Evolutionary conservation across 345 rosid genomes (phyloP).

Genomic region (Syzygium aqueum): DNA sequence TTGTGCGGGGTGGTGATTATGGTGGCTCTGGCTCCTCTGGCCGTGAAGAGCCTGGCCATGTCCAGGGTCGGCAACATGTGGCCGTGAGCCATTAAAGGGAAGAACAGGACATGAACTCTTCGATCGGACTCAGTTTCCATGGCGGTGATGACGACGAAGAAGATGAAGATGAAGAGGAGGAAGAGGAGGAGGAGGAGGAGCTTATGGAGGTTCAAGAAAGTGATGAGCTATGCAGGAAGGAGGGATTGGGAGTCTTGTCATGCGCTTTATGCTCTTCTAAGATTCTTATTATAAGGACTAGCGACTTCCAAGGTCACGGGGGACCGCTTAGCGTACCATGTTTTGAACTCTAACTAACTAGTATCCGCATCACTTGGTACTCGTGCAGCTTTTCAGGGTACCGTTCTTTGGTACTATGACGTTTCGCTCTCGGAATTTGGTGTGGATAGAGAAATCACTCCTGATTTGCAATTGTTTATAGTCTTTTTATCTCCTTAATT

Average conservation of each 20-base stretch:
- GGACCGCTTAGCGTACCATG: not conserved
- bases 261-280: no score
- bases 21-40: constrained; percentile 31
- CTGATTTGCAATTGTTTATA: not conserved
- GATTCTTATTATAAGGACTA: not conserved
- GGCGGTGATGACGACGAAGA: not conserved
- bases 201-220: not conserved
- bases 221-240: not conserved
- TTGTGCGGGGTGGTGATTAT: constrained; percentile 43
- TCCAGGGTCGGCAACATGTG: constrained; percentile 44
- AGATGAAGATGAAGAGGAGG: not conserved
- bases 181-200: not conserved
- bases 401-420: not conserved
- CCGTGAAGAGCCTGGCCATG: constrained; percentile 49
- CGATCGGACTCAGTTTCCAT: not conserved
- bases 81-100: constrained; percentile 27
- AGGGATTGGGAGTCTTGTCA: not conserved
- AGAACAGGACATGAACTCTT: constrained; percentile 15
- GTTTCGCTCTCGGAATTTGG: not conserved
- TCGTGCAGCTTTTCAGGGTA: not conserved
- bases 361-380: not conserved
- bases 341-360: no score
- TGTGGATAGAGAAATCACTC: not conserved
- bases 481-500: not conserved
- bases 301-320: not conserved